These are phyloP conservation scores for Rubus idaeus DNA, from an alignment of 306 rosid species.

Conservation along the genomic window DNA sequence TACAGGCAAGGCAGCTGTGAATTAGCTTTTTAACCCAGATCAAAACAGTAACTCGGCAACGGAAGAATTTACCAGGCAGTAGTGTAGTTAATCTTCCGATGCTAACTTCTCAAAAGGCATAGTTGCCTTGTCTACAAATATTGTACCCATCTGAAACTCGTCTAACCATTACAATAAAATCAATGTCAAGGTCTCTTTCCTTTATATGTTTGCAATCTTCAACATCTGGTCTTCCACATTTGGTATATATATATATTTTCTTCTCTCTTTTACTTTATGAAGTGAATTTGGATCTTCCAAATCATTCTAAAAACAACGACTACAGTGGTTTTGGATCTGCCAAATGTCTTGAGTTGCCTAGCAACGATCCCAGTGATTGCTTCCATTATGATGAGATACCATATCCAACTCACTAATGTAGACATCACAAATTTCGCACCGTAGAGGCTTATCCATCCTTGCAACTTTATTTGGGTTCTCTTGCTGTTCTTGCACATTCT, in stretches of 20 bases:
- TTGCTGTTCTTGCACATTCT: background rate
- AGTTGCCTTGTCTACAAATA: too few relatives aligned
- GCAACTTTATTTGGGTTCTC: too few relatives aligned
- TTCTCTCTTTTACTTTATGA: background rate
- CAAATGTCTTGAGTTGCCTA: too few relatives aligned
- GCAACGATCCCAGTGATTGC: too few relatives aligned
- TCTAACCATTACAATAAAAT: constrained; percentile 14
- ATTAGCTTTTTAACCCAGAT: constrained; percentile 72
- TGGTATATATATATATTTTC: background rate
- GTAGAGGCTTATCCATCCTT: too few relatives aligned
- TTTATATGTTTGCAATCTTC: background rate
- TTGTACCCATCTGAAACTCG: background rate
- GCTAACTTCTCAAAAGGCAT: too few relatives aligned
- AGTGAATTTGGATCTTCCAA: background rate
- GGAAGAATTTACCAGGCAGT: constrained; percentile 80
- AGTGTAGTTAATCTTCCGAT: constrained; percentile 66
- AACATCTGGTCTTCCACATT: background rate
- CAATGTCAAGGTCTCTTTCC: background rate
- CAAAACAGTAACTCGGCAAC: constrained; percentile 86
- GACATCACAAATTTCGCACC: too few relatives aligned
- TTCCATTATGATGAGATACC: too few relatives aligned
- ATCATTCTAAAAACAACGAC: too few relatives aligned
- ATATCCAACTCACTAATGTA: too few relatives aligned
- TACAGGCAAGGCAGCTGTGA: constrained; percentile 83
- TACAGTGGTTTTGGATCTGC: too few relatives aligned